Conservation (phyloP, 2,329 filamentous ascomycete genomes). For the Nemania bipapillata region DNA sequence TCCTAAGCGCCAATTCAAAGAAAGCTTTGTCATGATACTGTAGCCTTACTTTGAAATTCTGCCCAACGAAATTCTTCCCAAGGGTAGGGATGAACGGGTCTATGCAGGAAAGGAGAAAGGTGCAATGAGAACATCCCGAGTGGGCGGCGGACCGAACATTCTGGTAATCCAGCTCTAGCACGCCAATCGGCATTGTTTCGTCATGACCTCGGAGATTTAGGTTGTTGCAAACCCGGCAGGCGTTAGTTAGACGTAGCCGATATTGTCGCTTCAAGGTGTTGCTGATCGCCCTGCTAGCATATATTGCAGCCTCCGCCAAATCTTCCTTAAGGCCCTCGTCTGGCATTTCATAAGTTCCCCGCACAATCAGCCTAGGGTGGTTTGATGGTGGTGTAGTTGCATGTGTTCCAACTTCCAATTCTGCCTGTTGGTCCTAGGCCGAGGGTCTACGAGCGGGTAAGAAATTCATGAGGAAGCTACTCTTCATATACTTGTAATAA, state of each 20-base stretch:
- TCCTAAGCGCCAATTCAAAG: not conserved
- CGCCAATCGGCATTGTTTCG: constrained; percentile 8
- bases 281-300: constrained; percentile 11
- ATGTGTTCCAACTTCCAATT: not conserved
- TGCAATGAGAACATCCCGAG: constrained; percentile 8
- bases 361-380: not conserved
- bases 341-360: constrained; percentile 7
- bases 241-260: constrained; percentile 1
- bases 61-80: not conserved
- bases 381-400: not conserved
- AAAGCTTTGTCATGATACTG: constrained; percentile 8
- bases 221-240: constrained; percentile 18
- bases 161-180: not conserved
- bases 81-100: not conserved
- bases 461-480: too few relatives aligned
- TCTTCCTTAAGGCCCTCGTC: constrained; percentile 12
- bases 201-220: constrained; percentile 10
- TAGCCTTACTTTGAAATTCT: constrained; percentile 6
- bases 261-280: constrained; percentile 12
- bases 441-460: not conserved
- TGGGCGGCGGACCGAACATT: constrained; percentile 2
- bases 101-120: not conserved
- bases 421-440: not conserved
- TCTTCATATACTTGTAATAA: not conserved
- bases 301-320: constrained; percentile 2